phyloP scores from a whole-genome alignment of 345 rosid species.

The Eucalyptus lansdowneana region DNA sequence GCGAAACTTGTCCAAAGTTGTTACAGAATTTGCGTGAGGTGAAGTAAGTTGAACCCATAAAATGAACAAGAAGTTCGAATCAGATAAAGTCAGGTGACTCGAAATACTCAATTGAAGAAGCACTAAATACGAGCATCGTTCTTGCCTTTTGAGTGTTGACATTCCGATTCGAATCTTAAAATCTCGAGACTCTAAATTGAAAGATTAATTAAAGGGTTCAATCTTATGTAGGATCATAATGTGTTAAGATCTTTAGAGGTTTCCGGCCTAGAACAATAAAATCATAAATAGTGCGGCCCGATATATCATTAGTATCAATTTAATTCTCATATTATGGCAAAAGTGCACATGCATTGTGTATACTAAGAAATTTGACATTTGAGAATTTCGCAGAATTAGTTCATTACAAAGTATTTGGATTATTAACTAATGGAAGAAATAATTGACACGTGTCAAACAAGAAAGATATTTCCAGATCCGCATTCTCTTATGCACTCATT shows the following conservation, averaged over 20 bases:
- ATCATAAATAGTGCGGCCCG: background rate
- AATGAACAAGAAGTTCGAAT: background rate
- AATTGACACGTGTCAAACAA: rapidly evolving
- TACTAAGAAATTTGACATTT: background rate
- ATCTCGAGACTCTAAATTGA: background rate
- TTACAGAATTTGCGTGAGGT: background rate
- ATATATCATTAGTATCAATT: background rate
- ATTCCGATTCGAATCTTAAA: background rate
- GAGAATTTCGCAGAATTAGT: background rate
- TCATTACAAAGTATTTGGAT: background rate
- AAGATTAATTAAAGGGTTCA: background rate
- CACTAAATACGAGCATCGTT: background rate
- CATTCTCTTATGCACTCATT: background rate
- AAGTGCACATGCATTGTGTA: background rate
- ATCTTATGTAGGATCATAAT: background rate
- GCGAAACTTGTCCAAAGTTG: background rate
- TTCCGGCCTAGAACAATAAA: background rate
- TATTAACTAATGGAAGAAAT: background rate
- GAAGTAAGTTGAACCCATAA: background rate
- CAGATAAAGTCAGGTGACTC: background rate
- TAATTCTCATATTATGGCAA: background rate
- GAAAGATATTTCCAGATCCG: background rate
- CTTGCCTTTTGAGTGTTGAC: background rate
- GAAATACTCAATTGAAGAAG: background rate
- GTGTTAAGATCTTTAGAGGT: background rate